A percentile compares a stretch with the other conserved stretches of the same genome.
These are phyloP conservation scores for Aureobasidium sp. DNA, from an alignment of 2,329 filamentous ascomycete species.

Conservation along the genomic window DNA sequence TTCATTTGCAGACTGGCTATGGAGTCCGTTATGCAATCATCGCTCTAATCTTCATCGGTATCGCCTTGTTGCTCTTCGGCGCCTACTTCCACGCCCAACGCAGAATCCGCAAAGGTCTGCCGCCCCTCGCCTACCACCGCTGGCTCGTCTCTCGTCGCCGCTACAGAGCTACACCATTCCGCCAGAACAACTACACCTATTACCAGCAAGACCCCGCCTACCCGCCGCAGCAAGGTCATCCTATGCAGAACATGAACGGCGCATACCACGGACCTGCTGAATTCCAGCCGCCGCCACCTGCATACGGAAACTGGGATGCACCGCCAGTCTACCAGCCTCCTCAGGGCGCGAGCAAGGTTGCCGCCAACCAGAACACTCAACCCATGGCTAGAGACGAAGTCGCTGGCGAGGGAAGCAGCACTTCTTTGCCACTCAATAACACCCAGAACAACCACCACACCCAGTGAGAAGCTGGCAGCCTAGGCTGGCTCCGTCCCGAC, in stretches of 20 bases:
- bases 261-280: constrained; percentile 9
- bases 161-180: constrained; percentile 7
- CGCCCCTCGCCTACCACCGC: constrained; percentile 61
- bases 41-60: constrained; percentile 48
- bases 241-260: constrained; percentile 13
- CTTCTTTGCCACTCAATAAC: neutral
- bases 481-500: neutral
- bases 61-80: constrained; percentile 55
- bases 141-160: constrained; percentile 23
- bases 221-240: constrained; percentile 17
- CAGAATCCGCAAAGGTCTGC: constrained; percentile 56
- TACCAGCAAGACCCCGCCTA: constrained; percentile 16
- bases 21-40: constrained; percentile 67
- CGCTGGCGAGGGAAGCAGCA: constrained; percentile 4
- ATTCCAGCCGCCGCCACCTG: constrained; percentile 24
- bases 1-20: constrained; percentile 45
- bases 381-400: neutral
- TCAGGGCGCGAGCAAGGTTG: constrained; percentile 24
- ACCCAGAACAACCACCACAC: neutral
- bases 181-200: constrained; percentile 13
- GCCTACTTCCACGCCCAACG: constrained; percentile 63
- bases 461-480: neutral
- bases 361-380: constrained; percentile 24
- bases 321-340: constrained; percentile 29
- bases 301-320: constrained; percentile 23